Evolutionary conservation across 768 basidiomycete genomes (phyloP), one percentile per base, ranked within the genome.

Genomic region (Lepiota brunneoincarnata): DNA sequence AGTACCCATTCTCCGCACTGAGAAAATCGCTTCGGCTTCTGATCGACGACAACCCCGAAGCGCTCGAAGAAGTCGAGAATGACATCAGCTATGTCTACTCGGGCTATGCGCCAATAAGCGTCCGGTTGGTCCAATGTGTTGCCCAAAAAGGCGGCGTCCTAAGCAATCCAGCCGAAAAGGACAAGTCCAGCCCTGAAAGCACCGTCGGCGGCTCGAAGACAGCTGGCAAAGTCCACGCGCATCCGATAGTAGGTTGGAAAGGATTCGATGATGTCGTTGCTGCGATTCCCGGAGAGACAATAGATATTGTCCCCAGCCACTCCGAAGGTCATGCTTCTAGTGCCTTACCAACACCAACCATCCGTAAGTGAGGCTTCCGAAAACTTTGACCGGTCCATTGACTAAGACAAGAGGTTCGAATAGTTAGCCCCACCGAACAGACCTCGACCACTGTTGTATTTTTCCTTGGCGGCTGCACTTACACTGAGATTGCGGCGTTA

Each of bases 61-160:
- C 82, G 7, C 69, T 87, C 24, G 89, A 89, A 57, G 89, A 90
- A 63, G 78, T 89, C 31, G 93, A 97, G 64, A 92, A 92, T 64
- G 97, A 99, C 68, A 91, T 98, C 68, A 87, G 91, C 57, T 98
- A 91, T 67, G 91, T 93, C 34, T 99, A 97, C 72, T 97, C 94
- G 0, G 97, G 96, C 17, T 98, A 93, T 68, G 96, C 97, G 1
- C 97, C 97, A 12, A 83, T 98, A 59, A 91, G 88, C 66, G 71
- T 98, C 21, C 83, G 97, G 31, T 79, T 98, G 6, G 87, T 98
- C 2, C 97, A 98, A 71, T 94, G 94, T 66, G 76, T 92, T 41
- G 90, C 91, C 12, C 93, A 95, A 72, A 97, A 93, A 71, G 89
- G 88, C 34, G 88, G 89, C 3, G 88, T 98, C 42, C 73, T 96